phyloP scores from a whole-genome alignment of 495 filamentous ascomycete genomes.

The Aspergillus nanangensis region DNA sequence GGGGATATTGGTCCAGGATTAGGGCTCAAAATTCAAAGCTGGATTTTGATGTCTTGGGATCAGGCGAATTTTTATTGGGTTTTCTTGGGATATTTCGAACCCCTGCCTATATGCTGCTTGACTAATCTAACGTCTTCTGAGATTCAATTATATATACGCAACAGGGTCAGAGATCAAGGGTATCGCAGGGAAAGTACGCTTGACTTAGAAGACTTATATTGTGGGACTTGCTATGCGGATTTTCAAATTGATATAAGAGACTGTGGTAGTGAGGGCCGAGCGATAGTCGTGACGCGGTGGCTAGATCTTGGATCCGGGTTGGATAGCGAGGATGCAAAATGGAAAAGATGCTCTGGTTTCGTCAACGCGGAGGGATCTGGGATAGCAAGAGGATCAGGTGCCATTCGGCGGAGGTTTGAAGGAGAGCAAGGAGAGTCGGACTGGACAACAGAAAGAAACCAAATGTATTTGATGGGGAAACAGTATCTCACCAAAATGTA shows the following conservation, averaged over 20 bases:
- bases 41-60: neutral
- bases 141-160: neutral
- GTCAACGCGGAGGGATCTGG: too few relatives aligned
- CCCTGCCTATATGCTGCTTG: neutral
- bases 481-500: too few relatives aligned
- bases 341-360: too few relatives aligned
- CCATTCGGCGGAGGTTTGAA: too few relatives aligned
- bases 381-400: too few relatives aligned
- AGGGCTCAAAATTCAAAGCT: neutral
- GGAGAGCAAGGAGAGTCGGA: too few relatives aligned
- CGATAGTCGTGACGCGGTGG: neutral
- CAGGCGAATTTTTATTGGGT: neutral
- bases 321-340: neutral
- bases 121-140: neutral
- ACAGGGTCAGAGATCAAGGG: neutral
- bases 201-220: neutral
- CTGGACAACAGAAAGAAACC: too few relatives aligned
- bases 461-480: too few relatives aligned
- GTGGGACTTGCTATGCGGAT: neutral
- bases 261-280: neutral
- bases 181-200: neutral
- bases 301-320: neutral
- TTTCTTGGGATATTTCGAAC: neutral
- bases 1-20: neutral
- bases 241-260: neutral